Percentiles rank a stretch among this genome's conserved stretches.
Conservation (phyloP, 129 eudicot species). For the Scalesia atractyloides region DNA sequence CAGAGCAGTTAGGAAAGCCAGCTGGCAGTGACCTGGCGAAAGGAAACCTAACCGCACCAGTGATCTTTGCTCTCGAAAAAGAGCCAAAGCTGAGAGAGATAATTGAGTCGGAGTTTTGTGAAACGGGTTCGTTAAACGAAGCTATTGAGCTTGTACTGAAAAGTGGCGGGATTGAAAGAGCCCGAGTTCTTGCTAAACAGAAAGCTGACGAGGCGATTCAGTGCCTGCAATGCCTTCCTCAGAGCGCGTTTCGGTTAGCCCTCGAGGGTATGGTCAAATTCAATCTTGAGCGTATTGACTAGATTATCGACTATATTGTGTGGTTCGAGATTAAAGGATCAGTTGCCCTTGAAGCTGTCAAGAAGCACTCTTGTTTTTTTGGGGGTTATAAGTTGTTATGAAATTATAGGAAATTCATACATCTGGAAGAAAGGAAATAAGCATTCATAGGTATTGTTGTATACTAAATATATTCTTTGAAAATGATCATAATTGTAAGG, state of each 20-base stretch:
- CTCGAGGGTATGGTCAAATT: conserved; percentile 82
- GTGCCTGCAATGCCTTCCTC: conserved; percentile 72
- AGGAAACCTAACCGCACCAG: conserved; percentile 93
- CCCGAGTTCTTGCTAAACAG: conserved; percentile 59
- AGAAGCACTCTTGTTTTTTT: conserved; percentile 22
- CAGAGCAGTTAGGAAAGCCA: conserved; percentile 91
- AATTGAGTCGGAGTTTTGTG: conserved; percentile 81
- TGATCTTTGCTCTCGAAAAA: conserved; percentile 74
- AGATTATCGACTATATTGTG: conserved; percentile 50
- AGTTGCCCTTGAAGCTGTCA: conserved; percentile 15
- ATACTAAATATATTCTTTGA: conserved; percentile 39
- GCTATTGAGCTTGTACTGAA: conserved; percentile 68
- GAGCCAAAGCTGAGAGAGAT: conserved; percentile 64
- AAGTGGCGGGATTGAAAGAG: conserved; percentile 73
- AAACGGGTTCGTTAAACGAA: conserved; percentile 70
- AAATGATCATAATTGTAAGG: conserved; percentile 25
- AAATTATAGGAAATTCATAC: conserved; percentile 41
- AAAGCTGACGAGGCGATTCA: conserved; percentile 72
- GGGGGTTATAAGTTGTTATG: conserved; percentile 21
- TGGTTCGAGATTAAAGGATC: conserved; percentile 16
- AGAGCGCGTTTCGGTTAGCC: conserved; percentile 58
- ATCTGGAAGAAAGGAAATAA: conserved; percentile 43
- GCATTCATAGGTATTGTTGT: conserved; percentile 38
- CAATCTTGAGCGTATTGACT: conserved; percentile 76
- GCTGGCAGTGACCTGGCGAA: conserved; percentile 90